Evolutionary conservation across 805 yeast species (phyloP).

Genomic region (Vanderwaltozyma yarrowii): DNA sequence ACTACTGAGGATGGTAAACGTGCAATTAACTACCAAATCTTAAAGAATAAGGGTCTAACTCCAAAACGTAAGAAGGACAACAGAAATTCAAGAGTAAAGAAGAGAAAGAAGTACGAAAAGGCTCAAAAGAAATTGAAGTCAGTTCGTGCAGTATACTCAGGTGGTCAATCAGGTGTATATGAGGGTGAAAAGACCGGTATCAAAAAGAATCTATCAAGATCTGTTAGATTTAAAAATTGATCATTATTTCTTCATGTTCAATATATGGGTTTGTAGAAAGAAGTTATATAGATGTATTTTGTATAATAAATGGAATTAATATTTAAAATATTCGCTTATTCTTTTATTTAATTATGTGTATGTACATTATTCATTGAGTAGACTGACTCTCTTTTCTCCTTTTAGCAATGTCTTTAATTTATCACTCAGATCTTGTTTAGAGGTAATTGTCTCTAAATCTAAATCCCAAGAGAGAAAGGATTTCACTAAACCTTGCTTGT

Average conservation of each 20-base stretch:
- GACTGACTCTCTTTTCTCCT: not conserved
- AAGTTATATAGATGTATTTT: not conserved
- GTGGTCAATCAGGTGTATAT: constrained; percentile 63
- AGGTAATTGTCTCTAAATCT: constrained; percentile 10
- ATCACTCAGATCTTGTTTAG: constrained; percentile 3
- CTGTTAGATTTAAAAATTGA: constrained; percentile 51
- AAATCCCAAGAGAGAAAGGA: constrained; percentile 24
- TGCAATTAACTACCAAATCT: constrained; percentile 87
- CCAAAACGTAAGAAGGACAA: constrained; percentile 88
- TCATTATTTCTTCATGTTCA: too few relatives aligned
- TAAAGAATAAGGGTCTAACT: constrained; percentile 93
- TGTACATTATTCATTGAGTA: not conserved
- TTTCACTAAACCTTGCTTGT: constrained; percentile 16
- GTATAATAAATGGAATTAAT: not conserved
- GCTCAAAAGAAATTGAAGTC: constrained; percentile 92
- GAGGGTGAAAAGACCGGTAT: constrained; percentile 96
- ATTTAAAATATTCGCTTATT: too few relatives aligned
- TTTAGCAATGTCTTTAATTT: constrained; percentile 4
- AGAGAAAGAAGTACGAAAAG: constrained; percentile 91
- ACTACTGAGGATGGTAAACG: constrained; percentile 80
- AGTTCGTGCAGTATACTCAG: constrained; percentile 78
- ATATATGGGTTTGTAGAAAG: not conserved
- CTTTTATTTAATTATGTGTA: too few relatives aligned
- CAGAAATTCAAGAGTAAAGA: constrained; percentile 94
- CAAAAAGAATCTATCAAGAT: constrained; percentile 82